Conservation (phyloP, 2,329 filamentous ascomycete genomes). For the Aphanocladium album region DNA sequence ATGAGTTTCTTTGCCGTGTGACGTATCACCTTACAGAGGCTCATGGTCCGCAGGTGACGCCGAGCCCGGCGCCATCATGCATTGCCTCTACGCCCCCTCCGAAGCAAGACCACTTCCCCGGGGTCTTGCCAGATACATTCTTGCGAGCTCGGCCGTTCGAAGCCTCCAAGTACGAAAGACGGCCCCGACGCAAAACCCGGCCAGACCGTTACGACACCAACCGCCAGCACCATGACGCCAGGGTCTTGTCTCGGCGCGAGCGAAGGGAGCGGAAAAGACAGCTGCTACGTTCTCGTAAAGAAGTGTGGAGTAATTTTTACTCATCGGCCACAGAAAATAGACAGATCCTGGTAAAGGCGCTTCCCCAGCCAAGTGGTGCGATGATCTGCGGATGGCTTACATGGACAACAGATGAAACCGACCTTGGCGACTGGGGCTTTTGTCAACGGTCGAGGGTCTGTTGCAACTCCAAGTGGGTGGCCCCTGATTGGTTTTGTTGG, state of each 20-base stretch:
- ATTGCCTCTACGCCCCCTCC: not conserved
- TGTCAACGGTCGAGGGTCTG: constrained; percentile 24
- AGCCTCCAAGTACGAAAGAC: constrained; percentile 38
- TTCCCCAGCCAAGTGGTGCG: not conserved
- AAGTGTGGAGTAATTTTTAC: constrained; percentile 51
- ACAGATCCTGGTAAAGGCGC: constrained; percentile 26
- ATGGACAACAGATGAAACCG: constrained; percentile 26
- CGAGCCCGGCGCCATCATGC: not conserved
- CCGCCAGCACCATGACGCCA: not conserved
- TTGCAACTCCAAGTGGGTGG: constrained; percentile 5
- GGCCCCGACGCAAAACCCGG: constrained; percentile 50
- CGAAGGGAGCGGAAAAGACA: constrained; percentile 20
- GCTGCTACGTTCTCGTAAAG: constrained; percentile 33
- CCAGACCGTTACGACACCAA: constrained; percentile 49
- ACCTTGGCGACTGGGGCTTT: constrained; percentile 29
- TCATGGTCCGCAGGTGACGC: not conserved
- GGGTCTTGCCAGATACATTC: not conserved
- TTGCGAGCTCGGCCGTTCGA: not conserved
- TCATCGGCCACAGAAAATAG: constrained; percentile 46
- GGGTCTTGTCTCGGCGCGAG: not conserved
- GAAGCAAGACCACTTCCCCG: too few relatives aligned
- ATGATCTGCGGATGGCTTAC: not conserved
- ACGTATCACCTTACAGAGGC: not conserved
- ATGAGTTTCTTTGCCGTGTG: not conserved
- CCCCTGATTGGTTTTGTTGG: not conserved